Evolutionary conservation across 1,284 basidiomycete genomes (phyloP), one percentile per base, ranked within the genome.

Genomic region (Vanrija humicola): DNA sequence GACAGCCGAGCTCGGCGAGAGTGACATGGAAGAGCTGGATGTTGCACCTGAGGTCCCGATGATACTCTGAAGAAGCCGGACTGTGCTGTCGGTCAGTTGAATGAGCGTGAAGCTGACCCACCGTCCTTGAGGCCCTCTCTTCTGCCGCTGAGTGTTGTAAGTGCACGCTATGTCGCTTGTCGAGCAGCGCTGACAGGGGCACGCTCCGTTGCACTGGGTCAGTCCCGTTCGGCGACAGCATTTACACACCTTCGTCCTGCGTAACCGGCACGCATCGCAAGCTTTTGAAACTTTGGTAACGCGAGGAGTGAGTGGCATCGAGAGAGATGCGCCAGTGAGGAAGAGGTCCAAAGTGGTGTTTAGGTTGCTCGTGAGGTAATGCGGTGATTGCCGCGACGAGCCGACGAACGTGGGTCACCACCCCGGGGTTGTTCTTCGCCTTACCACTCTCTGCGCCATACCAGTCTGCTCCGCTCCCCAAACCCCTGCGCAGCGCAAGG

Each of bases 91-190:
- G 4, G 21, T 14, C 19, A 45, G 34, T 12, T 34, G n/a, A 4
- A n/a, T 19, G n/a, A 46, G 25, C 28, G 10, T 18, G 28, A 34
- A 12, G 12, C 10, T 19, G 8, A 38, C 45, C 8, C 29, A 38
- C 45, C 29, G 38, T 38, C 46, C 46, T 10, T 28, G n/a, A 5
- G 46, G 46, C 5, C 46, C 46, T 7, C 46, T 18, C 16, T 48
- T 48, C 8, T 34, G 46, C 5, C 38, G 46, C 14, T 48, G 34
- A 5, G 38, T 29, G 18, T 39, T 39, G 38, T 48, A 48, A 7
- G 34, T 21, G 46, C 46, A 48, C 34, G 34, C n/a, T 5, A 48
- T 48, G 46, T 48, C 12, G 34, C 46, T 48, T 19, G 46, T 48
- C 4, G 10, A 16, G 38, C 46, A 48, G 10, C 46, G 46, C 3